Evolutionary conservation across 345 rosid species (phyloP), one percentile per base, ranked within the genome.

Genomic region (Pelargonium nanum): DNA sequence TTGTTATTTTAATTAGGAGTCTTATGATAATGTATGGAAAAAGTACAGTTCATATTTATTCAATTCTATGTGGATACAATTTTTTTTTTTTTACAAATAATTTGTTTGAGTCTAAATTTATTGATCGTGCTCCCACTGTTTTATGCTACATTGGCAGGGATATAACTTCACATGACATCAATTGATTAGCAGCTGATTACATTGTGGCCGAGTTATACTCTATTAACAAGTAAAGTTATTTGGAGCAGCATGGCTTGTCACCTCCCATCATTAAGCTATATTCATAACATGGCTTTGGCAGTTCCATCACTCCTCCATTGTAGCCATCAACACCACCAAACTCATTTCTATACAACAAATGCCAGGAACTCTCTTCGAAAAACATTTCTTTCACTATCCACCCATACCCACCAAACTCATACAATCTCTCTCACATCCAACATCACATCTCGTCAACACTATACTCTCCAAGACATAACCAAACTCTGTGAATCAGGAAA

Each of bases 401-500:
- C 53, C 7, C 19, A 32, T 15, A 48, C 40, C 65, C 24, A 9
- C 59, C 25, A 32, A n/a, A 17, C 13, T 20, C 10, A 30, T 55
- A 1, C 69, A 51, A 70, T 32, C 48, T 68, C 62, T 55, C 60
- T 61, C 52, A 61, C 70, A 19, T 4, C 24, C 45, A 61, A 21
- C 55, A 2, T 10, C 48, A 51, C 65, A 19, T 16, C 63, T 53
- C 59, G 28, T 22, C 59, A 65, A 40, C 60, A 68, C 73, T 62
- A 50, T 34, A 64, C 69, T 22, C 68, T 77, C 19, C 57, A 70
- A 57, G 76, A 77, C 23, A 51, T 85, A 45, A 70, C 79, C 58
- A 59, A 8, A 53, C 71, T 80, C 34, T 79, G 78, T 25, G 67
- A 78, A 66, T 60, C 75, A 30, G 72, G 70, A 50, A 66, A 59